Percentiles rank a stretch among this genome's conserved stretches.
Evolutionary conservation across 2,329 filamentous ascomycete species (phyloP).

Genomic region (Exophiala aquamarina): DNA sequence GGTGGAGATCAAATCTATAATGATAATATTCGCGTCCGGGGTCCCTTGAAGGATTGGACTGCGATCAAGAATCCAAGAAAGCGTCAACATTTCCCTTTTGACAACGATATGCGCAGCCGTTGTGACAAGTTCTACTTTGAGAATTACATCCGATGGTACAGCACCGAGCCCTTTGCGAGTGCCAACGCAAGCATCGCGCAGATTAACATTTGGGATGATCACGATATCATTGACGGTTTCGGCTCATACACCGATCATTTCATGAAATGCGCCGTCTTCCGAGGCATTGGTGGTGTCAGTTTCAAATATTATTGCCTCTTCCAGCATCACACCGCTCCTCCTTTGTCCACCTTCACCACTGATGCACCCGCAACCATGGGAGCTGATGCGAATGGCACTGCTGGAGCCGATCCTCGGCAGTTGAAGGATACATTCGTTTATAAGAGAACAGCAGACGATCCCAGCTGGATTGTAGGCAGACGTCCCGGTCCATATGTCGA

Average conservation of each 20-base stretch:
- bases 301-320: conserved; percentile 66
- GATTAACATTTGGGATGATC: conserved; percentile 81
- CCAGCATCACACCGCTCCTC: conserved; percentile 78
- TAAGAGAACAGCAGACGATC: conserved; percentile 57
- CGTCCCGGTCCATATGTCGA: conserved; percentile 69
- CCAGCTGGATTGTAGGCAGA: conserved; percentile 76
- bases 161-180: conserved; percentile 61
- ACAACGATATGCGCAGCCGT: conserved; percentile 60
- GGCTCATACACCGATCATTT: conserved; percentile 76
- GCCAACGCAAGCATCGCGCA: conserved; percentile 64
- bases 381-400: conserved; percentile 46
- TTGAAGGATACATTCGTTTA: conserved; percentile 72
- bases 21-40: conserved; percentile 77
- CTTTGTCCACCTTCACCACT: conserved; percentile 80
- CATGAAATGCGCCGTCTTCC: conserved; percentile 65
- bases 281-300: conserved; percentile 61
- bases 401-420: conserved; percentile 67
- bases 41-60: conserved; percentile 70
- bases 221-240: conserved; percentile 87
- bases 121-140: conserved; percentile 64
- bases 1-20: conserved; percentile 86
- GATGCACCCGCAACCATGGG: conserved; percentile 61
- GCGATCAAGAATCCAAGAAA: conserved; percentile 61
- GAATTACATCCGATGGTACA: conserved; percentile 68
- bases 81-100: conserved; percentile 61